Conservation (phyloP, 176 grass and related monocot genomes). For the Sorghum bicolor region Sorghum_bicolor_NCBIv3 NC_012872.2:53192001-53192500, state of each 20-base stretch:
- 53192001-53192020: not conserved
- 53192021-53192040: not conserved
- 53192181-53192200: not conserved
- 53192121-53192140: not conserved
- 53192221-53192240: constrained; percentile 15
- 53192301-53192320: constrained; percentile 82
- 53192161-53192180: not conserved
- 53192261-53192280: constrained; percentile 14
- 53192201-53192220: constrained; percentile 2
- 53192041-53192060: constrained; percentile 20
- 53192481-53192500: not conserved
- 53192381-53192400: constrained; percentile 40
- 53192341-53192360: constrained; percentile 37
- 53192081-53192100: constrained; percentile 44
- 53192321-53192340: constrained; percentile 67
- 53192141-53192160: constrained; percentile 4
- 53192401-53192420: constrained; percentile 14
- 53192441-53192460: constrained; percentile 22
- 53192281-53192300: constrained; percentile 43
- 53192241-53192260: not conserved
- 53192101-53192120: constrained; percentile 25
- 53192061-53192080: not conserved
- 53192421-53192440: constrained; percentile 28
- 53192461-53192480: not conserved
- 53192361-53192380: constrained; percentile 40